Conservation (phyloP, 441 rosid species). For the Theobroma grandiflorum region DNA sequence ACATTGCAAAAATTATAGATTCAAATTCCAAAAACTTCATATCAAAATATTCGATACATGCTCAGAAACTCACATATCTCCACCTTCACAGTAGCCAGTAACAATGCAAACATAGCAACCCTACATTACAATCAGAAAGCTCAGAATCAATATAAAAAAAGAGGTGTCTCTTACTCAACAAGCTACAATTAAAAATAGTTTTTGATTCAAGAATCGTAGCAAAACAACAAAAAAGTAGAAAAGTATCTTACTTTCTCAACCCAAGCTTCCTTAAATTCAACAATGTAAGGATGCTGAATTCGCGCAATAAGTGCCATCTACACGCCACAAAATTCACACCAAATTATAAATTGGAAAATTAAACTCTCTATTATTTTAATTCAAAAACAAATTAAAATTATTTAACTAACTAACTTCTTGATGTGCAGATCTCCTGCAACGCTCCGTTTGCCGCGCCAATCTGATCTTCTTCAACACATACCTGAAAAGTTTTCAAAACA, state of each 20-base stretch:
- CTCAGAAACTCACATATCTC: constrained; percentile 86
- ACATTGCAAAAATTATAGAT: constrained; percentile 19
- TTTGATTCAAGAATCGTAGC: constrained; percentile 5
- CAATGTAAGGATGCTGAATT: constrained; percentile 87
- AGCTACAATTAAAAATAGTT: constrained; percentile 23
- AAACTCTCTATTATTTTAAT: not conserved
- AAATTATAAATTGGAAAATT: constrained; percentile 7
- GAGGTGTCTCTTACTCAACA: constrained; percentile 12
- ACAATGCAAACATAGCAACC: constrained; percentile 99
- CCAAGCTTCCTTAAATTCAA: constrained; percentile 98
- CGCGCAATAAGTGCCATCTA: constrained; percentile 95
- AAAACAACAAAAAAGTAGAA: not conserved
- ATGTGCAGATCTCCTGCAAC: constrained; percentile 96
- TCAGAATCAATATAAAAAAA: constrained; percentile 20
- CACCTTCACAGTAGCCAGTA: constrained; percentile 99
- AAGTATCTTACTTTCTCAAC: constrained; percentile 84
- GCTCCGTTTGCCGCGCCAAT: constrained; percentile 90
- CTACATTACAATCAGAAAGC: constrained; percentile 45
- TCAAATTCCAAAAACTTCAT: constrained; percentile 16
- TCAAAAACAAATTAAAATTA: constrained; percentile 7
- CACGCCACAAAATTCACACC: constrained; percentile 27
- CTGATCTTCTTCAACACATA: constrained; percentile 98
- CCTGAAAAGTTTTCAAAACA: constrained; percentile 45
- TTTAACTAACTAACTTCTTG: constrained; percentile 68
- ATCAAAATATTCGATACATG: not conserved